Evolutionary conservation across 2,329 filamentous ascomycete species (phyloP).

Genomic region (Albophoma yamanashiensis): DNA sequence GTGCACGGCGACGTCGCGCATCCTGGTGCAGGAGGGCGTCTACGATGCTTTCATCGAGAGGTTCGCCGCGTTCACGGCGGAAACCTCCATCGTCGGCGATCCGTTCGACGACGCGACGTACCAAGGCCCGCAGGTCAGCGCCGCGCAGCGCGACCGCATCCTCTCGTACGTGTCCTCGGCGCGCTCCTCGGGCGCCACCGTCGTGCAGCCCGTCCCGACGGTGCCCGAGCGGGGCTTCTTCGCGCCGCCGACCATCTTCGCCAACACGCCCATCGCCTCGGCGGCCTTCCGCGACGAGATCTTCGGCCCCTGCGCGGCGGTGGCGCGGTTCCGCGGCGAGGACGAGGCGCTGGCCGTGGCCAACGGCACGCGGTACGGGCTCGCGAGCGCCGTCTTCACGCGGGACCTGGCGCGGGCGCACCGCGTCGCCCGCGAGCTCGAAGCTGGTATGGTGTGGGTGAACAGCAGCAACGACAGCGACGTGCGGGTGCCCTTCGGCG

Average conservation of each 20-base stretch:
- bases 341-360: slow-evolving; percentile 30
- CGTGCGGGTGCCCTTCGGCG: slow-evolving; percentile 32
- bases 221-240: slow-evolving; percentile 30
- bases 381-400: slow-evolving; percentile 52
- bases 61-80: slow-evolving; percentile 49
- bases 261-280: slow-evolving; percentile 30
- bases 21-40: slow-evolving; percentile 51
- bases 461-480: slow-evolving; percentile 36
- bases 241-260: slow-evolving; percentile 34
- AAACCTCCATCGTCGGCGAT: slow-evolving; percentile 55
- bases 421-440: slow-evolving; percentile 42
- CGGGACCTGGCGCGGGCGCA: slow-evolving; percentile 41
- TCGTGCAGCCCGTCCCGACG: slow-evolving; percentile 51
- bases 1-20: slow-evolving; percentile 53
- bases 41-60: slow-evolving; percentile 52
- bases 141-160: slow-evolving; percentile 59
- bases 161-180: slow-evolving; percentile 46
- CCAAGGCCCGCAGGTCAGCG: slow-evolving; percentile 66
- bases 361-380: slow-evolving; percentile 48
- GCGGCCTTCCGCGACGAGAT: slow-evolving; percentile 34
- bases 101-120: slow-evolving; percentile 59
- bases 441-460: slow-evolving; percentile 48
- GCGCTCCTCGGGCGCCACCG: slow-evolving; percentile 46
- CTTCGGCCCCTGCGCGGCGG: slow-evolving; percentile 32
- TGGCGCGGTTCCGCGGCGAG: slow-evolving; percentile 30